A percentile compares a stretch with the other conserved stretches of the same genome.
phyloP scores from a whole-genome alignment of 2,329 filamentous ascomycete genomes.

The Venturia aucupariae region DNA sequence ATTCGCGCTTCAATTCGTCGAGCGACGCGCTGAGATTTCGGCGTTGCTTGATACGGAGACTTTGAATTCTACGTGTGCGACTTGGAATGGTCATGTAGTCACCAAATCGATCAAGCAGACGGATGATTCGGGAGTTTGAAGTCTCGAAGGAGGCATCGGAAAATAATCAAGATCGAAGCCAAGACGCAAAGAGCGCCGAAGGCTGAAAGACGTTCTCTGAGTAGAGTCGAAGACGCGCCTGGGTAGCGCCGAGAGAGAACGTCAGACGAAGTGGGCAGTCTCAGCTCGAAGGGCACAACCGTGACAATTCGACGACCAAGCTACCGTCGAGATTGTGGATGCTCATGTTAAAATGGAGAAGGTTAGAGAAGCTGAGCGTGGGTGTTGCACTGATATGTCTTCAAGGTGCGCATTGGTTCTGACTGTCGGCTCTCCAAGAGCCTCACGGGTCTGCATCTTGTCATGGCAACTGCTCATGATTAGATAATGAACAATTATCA shows the following conservation, averaged over 20 bases:
- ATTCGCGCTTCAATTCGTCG: background rate
- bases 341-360: too few relatives aligned
- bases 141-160: background rate
- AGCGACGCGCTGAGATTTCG: background rate
- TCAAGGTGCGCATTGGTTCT: too few relatives aligned
- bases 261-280: background rate
- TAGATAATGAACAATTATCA: too few relatives aligned
- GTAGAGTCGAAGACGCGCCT: background rate
- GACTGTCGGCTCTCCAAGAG: too few relatives aligned
- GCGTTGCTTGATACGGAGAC: background rate
- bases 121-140: constrained; percentile 16
- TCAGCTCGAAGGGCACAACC: too few relatives aligned
- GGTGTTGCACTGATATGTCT: too few relatives aligned
- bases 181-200: background rate
- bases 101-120: constrained; percentile 17
- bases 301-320: too few relatives aligned
- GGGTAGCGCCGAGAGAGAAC: background rate
- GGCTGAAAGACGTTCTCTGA: background rate
- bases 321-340: too few relatives aligned
- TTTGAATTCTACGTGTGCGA: constrained; percentile 10
- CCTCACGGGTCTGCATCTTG: too few relatives aligned
- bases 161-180: background rate
- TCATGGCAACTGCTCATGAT: too few relatives aligned
- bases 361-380: too few relatives aligned
- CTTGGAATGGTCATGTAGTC: background rate